These are phyloP conservation scores for Aspergillus piperis DNA, from an alignment of 2,329 filamentous ascomycete genomes.

Conservation along the genomic window DNA sequence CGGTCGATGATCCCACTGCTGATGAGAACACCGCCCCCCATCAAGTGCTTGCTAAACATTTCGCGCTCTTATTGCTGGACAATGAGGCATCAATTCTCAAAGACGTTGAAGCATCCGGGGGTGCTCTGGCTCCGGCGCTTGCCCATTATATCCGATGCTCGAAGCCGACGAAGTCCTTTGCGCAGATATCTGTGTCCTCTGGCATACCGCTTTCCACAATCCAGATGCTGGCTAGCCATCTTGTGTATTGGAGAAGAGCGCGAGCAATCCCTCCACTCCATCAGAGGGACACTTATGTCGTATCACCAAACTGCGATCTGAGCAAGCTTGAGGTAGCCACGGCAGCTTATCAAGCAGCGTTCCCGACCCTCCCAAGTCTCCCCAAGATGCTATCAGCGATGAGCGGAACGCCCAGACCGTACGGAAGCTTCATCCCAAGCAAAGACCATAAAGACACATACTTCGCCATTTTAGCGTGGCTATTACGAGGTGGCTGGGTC, in stretches of 20 bases:
- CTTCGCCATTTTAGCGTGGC: slow-evolving; percentile 88
- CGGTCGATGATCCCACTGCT: slow-evolving; percentile 62
- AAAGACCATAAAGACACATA: slow-evolving; percentile 86
- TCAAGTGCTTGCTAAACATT: slow-evolving; percentile 72
- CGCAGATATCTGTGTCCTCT: slow-evolving; percentile 62
- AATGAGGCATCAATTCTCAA: slow-evolving; percentile 78
- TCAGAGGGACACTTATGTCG: slow-evolving; percentile 83
- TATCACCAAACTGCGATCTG: slow-evolving; percentile 86
- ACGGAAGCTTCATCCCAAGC: slow-evolving; percentile 79
- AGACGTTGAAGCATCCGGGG: slow-evolving; percentile 67
- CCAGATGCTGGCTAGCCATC: slow-evolving; percentile 83
- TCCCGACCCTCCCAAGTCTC: slow-evolving; percentile 79
- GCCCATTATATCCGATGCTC: slow-evolving; percentile 68
- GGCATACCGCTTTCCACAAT: slow-evolving; percentile 78
- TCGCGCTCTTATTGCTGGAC: slow-evolving; percentile 79
- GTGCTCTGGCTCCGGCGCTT: slow-evolving; percentile 74
- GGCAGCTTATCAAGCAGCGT: slow-evolving; percentile 71
- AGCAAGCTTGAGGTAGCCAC: slow-evolving; percentile 68
- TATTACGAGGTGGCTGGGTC: slow-evolving; percentile 90
- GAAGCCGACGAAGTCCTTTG: slow-evolving; percentile 67
- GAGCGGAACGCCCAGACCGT: slow-evolving; percentile 77
- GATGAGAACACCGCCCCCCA: slow-evolving; percentile 62
- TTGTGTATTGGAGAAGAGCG: slow-evolving; percentile 94
- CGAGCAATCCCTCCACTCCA: slow-evolving; percentile 90
- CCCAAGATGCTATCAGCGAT: slow-evolving; percentile 85